A percentile compares a stretch with the other conserved stretches of the same genome.
phyloP scores from a whole-genome alignment of 176 grass and related monocot genomes.

The Elymus sibiricus region DNA sequence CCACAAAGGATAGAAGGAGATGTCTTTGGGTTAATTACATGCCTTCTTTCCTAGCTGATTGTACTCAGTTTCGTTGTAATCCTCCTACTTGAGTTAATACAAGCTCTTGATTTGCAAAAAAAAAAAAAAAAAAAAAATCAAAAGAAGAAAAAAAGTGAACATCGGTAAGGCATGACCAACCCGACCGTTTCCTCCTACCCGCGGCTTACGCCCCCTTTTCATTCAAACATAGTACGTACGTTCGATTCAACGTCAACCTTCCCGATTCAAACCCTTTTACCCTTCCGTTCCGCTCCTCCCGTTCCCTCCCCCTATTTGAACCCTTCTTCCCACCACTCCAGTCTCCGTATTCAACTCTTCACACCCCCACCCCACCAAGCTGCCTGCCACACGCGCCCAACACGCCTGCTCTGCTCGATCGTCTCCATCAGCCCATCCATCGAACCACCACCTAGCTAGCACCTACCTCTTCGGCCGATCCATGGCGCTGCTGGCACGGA shows the following conservation, averaged over 20 bases:
- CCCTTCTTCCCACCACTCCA: constrained; percentile 34
- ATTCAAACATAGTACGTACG: constrained; percentile 37
- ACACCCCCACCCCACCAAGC: neutral
- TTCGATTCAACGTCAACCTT: constrained; percentile 65
- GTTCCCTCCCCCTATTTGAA: constrained; percentile 43
- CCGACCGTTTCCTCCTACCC: constrained; percentile 41
- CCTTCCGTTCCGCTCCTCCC: neutral
- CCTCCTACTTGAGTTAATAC: no score
- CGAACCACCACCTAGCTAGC: neutral
- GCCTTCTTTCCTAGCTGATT: no score
- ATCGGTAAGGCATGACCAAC: constrained; percentile 21
- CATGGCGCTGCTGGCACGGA: constrained; percentile 42
- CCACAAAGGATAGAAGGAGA: no score
- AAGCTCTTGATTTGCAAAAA: no score
- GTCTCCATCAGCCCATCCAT: neutral
- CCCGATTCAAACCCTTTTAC: constrained; percentile 52
- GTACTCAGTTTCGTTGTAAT: no score
- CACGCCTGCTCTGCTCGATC: neutral
- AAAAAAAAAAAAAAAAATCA: neutral
- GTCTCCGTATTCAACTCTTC: constrained; percentile 40
- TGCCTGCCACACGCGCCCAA: neutral
- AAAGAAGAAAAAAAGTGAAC: neutral
- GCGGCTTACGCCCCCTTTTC: constrained; percentile 5
- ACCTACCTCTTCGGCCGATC: neutral
- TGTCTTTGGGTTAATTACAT: no score